Percentiles rank a stretch among this genome's conserved stretches.
Evolutionary conservation across 2,329 filamentous ascomycete genomes (phyloP).

Genomic region (Cladosporium velox): DNA sequence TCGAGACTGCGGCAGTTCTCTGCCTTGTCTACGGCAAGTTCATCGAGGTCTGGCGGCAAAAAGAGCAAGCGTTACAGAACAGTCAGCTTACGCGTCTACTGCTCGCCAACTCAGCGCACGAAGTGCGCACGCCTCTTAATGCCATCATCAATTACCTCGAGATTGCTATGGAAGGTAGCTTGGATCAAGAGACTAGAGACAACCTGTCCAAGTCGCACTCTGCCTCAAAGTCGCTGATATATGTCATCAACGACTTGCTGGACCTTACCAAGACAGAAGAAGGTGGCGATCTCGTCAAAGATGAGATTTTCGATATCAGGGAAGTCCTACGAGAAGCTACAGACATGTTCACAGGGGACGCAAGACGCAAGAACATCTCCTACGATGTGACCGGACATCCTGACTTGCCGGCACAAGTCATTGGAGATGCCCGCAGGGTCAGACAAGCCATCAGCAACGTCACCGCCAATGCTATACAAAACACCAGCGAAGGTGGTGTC

Average conservation of each 20-base stretch:
- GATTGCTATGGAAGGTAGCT: constrained; percentile 77
- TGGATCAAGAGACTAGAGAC: constrained; percentile 81
- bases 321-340: constrained; percentile 75
- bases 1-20: constrained; percentile 84
- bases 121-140: constrained; percentile 86
- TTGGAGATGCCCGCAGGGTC: constrained; percentile 78
- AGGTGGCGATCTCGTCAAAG: constrained; percentile 74
- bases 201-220: constrained; percentile 84
- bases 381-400: constrained; percentile 70
- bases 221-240: constrained; percentile 87
- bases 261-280: constrained; percentile 88
- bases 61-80: constrained; percentile 78
- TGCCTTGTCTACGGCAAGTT: constrained; percentile 88
- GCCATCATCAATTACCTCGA: constrained; percentile 95
- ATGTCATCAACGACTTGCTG: constrained; percentile 89
- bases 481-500: constrained; percentile 69
- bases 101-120: constrained; percentile 85
- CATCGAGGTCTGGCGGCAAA: constrained; percentile 90
- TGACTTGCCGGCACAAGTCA: constrained; percentile 68
- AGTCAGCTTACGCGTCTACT: constrained; percentile 78
- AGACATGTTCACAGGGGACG: constrained; percentile 71
- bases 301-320: constrained; percentile 74
- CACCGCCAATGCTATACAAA: constrained; percentile 79
- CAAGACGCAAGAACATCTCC: constrained; percentile 70
- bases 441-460: constrained; percentile 82